phyloP scores from a whole-genome alignment of 2,329 filamentous ascomycete species.

The Didymella keratinophila region DNA sequence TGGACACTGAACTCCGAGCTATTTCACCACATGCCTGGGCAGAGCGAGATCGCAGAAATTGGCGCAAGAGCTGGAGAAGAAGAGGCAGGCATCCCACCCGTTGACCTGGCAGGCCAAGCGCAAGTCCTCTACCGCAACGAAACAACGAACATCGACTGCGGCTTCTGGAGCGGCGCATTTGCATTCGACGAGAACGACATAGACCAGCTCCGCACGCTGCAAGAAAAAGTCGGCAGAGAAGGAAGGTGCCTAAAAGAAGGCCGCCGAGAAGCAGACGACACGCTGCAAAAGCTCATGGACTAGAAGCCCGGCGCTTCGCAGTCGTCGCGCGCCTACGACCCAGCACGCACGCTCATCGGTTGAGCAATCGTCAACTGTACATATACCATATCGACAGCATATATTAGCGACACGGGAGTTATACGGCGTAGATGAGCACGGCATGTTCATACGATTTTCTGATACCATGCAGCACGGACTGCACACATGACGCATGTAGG shows the following conservation, averaged over 20 bases:
- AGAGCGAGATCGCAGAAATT: constrained; percentile 50
- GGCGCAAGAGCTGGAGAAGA: constrained; percentile 39
- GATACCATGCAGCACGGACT: constrained; percentile 12
- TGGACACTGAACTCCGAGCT: constrained; percentile 56
- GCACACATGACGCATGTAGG: constrained; percentile 13
- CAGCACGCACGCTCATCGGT: constrained; percentile 1
- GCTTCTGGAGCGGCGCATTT: constrained; percentile 52
- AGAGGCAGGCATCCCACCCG: constrained; percentile 43
- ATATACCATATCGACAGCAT: constrained; percentile 16
- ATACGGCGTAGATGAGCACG: constrained; percentile 1
- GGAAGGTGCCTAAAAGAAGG: constrained; percentile 50
- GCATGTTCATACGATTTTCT: constrained; percentile 1
- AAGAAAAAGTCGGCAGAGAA: constrained; percentile 49
- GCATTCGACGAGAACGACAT: constrained; percentile 44
- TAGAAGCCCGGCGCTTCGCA: constrained; percentile 11
- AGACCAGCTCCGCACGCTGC: constrained; percentile 44
- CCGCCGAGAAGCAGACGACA: constrained; percentile 17
- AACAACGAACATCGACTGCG: constrained; percentile 51
- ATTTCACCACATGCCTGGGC: constrained; percentile 55
- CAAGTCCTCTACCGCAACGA: constrained; percentile 45
- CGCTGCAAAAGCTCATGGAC: constrained; percentile 22
- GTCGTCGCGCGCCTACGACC: constrained; percentile 1
- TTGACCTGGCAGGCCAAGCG: constrained; percentile 44
- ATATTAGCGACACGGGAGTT: background rate
- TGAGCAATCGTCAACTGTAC: constrained; percentile 15